Evolutionary conservation across 208 protist genomes (phyloP).

Genomic region (Polymyxa betae): DNA sequence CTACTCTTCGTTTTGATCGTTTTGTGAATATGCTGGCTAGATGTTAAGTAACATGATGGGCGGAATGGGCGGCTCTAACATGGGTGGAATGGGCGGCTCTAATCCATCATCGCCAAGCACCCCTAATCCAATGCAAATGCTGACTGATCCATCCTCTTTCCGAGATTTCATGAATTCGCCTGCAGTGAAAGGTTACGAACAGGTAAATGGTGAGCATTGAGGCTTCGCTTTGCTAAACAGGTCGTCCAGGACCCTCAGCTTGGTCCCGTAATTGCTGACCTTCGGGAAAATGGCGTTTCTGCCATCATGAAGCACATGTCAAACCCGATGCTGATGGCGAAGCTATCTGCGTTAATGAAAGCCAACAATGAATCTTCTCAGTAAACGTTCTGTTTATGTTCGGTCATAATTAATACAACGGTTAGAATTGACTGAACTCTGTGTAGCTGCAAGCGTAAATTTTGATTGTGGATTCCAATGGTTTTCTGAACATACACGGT

Average conservation of each 20-base stretch:
- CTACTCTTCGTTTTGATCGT: too few species aligned
- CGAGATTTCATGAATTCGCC: constrained; percentile 14
- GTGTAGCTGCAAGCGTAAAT: too few species aligned
- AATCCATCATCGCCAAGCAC: neutral
- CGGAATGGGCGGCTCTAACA: neutral
- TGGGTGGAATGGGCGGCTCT: neutral
- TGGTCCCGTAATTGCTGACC: constrained; percentile 40
- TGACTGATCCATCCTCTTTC: constrained; percentile 9
- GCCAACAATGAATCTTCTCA: too few species aligned
- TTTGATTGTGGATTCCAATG: too few species aligned
- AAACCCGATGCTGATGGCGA: neutral
- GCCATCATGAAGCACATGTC: neutral
- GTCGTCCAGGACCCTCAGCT: neutral
- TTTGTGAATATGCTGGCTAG: too few species aligned
- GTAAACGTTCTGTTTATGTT: too few species aligned
- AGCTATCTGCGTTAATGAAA: neutral
- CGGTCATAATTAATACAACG: too few species aligned
- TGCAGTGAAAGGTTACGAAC: neutral
- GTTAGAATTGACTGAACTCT: too few species aligned
- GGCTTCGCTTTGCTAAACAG: neutral
- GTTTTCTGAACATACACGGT: too few species aligned
- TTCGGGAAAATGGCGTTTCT: neutral
- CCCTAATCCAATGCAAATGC: neutral
- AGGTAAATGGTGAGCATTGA: neutral
- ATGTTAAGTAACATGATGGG: too few species aligned